These are phyloP conservation scores for Podospora australis DNA, from an alignment of 495 filamentous ascomycete genomes.

Conservation along the genomic window DNA sequence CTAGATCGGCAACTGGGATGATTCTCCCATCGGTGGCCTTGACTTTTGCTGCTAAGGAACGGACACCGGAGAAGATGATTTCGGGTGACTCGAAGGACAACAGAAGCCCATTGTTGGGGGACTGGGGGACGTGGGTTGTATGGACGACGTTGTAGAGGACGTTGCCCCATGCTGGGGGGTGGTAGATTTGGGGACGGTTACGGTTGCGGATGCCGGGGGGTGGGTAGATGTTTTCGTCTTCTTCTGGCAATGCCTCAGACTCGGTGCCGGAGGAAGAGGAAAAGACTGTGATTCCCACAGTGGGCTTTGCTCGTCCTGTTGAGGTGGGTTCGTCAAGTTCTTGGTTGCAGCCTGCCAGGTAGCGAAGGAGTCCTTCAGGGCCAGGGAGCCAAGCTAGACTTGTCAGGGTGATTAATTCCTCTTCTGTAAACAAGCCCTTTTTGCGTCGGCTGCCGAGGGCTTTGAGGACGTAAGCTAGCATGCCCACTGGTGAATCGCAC, in stretches of 20 bases:
- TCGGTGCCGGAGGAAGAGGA: constrained; percentile 14
- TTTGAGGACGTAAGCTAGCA: constrained; percentile 39
- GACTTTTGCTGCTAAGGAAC: constrained; percentile 32
- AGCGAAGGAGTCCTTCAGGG: constrained; percentile 41
- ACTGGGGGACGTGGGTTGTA: constrained; percentile 21
- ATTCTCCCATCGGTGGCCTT: constrained; percentile 27
- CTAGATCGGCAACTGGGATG: neutral
- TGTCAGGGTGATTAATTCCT: constrained; percentile 40
- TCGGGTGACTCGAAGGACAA: constrained; percentile 39
- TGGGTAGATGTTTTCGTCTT: neutral
- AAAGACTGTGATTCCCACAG: constrained; percentile 42
- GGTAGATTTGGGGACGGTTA: neutral
- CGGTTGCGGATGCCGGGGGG: neutral
- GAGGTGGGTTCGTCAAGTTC: constrained; percentile 23
- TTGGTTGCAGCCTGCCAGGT: constrained; percentile 41
- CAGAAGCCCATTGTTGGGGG: constrained; percentile 23
- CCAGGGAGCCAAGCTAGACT: constrained; percentile 45
- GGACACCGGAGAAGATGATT: constrained; percentile 32
- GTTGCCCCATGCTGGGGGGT: constrained; percentile 37
- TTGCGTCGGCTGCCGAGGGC: constrained; percentile 28
- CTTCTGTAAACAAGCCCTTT: constrained; percentile 27
- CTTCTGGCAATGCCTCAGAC: neutral
- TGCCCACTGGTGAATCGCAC: constrained; percentile 48
- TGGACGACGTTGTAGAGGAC: constrained; percentile 35
- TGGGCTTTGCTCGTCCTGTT: constrained; percentile 20